Conservation (phyloP, 2,329 filamentous ascomycete genomes). For the Onygenales sp. region DNA sequence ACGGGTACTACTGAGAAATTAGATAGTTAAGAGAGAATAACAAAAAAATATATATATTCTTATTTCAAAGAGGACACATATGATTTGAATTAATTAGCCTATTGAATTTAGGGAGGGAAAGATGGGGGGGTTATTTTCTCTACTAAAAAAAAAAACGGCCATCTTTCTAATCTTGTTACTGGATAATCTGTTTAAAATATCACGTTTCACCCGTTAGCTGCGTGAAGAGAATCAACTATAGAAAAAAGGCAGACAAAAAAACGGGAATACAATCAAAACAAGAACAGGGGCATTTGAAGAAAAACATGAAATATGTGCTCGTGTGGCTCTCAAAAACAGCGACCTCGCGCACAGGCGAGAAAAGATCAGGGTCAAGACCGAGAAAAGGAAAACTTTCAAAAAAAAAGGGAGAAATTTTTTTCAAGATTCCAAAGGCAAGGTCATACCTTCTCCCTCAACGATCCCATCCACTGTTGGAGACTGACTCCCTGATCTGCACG, state of each 20-base stretch:
- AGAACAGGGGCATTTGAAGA: background rate
- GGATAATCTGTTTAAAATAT: background rate
- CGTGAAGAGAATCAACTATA: too few relatives aligned
- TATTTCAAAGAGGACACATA: background rate
- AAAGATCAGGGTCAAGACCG: too few relatives aligned
- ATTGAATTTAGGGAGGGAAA: too few relatives aligned
- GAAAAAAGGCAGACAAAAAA: background rate
- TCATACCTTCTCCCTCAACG: slow-evolving; percentile 85
- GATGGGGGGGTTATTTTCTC: too few relatives aligned
- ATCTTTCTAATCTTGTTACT: background rate
- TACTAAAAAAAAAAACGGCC: too few relatives aligned
- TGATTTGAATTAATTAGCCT: too few relatives aligned
- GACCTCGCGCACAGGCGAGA: background rate
- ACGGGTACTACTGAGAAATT: background rate
- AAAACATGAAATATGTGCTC: too few relatives aligned
- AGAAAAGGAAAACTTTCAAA: too few relatives aligned
- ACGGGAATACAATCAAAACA: background rate
- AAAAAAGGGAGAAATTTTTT: slow-evolving; percentile 4
- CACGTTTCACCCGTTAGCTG: background rate
- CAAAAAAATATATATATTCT: background rate
- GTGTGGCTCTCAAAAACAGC: background rate
- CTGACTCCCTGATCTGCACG: slow-evolving; percentile 88
- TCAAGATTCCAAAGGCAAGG: background rate
- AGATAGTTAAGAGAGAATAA: background rate
- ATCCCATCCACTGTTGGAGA: slow-evolving; percentile 86